Percentiles rank a stretch among this genome's conserved stretches.
These are phyloP conservation scores for Vitis labrusca DNA, from an alignment of 164 flowering plant species.

Conservation along the genomic window DNA sequence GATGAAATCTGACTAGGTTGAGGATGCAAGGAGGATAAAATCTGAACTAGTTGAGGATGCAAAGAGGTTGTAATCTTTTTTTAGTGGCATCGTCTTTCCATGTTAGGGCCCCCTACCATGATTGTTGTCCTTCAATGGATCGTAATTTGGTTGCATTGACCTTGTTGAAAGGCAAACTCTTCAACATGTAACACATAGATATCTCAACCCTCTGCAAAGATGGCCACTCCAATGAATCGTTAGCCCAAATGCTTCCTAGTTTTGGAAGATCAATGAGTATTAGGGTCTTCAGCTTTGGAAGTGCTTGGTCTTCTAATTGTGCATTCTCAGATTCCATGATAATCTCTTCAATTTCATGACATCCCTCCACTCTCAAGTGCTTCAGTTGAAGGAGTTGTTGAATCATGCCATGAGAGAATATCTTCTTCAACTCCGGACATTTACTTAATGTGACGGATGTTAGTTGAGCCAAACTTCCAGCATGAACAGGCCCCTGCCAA, in stretches of 20 bases:
- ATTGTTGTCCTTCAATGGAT: no score
- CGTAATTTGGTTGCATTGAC: no score
- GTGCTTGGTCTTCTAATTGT: background rate
- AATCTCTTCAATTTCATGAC: constrained; percentile 8
- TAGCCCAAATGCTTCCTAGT: constrained; percentile 2
- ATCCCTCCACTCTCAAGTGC: constrained; percentile 9
- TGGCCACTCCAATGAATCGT: constrained; percentile 9
- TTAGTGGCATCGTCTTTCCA: no score
- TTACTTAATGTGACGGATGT: constrained; percentile 1
- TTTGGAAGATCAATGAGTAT: constrained; percentile 8
- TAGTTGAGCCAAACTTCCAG: constrained; percentile 3
- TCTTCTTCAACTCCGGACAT: constrained; percentile 10
- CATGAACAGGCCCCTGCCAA: constrained; percentile 12
- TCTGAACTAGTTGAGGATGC: no score
- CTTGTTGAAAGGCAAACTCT: no score
- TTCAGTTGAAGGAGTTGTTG: constrained; percentile 6
- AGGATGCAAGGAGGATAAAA: no score
- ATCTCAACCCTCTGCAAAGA: constrained; percentile 11
- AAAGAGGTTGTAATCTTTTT: no score
- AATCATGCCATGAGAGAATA: constrained; percentile 6
- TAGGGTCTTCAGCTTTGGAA: constrained; percentile 11
- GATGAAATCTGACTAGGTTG: background rate
- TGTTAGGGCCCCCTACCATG: no score
- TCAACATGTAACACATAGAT: no score
- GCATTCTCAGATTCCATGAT: background rate